Base-by-base conservation (phyloP, 2,329 filamentous ascomycete genomes). In the Cryphonectria parasitica region DNA sequence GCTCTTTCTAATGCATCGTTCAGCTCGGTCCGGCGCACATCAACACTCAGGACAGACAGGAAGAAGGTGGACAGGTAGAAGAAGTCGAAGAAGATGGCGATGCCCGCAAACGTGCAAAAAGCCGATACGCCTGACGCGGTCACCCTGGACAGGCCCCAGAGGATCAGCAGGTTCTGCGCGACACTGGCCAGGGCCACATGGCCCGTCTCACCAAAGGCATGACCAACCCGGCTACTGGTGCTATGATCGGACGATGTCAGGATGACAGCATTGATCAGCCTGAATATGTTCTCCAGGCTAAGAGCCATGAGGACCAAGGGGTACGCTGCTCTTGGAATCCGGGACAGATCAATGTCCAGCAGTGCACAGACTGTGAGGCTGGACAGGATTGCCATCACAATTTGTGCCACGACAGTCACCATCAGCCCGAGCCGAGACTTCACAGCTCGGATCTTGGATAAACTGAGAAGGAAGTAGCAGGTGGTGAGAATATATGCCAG, bases 21-120 rank as follows among this genome's bases (percentile, higher is more conserved):
- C 0, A 95, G 85, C 80, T 95, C 92, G 70, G 91, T 89, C 74
- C 92, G 86, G 31, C 90, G 88, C 13, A 95, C 91, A 78, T 95
- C 92, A 60, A 95, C 90, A 76, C 91, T 94, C 34, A 95, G 83
- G 17, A 95, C 91, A 0, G 92, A 89, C 3, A 94, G 84, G 76
- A 95, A 95, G 80, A 94, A 95, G 0, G 92, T 95, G 10, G 93
- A 86, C 31, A 94, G 84, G 76, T 92, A 94, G 76, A 94, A 89
- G 73, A 92, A 91, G 79, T 95, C 92, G 75, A 95, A 91, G 0
- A 92, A 80, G 19, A 93, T 88, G 0, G 92, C 93, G 66, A 95
- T 88, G 2, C 90, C 90, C 3, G 91, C 90, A 78, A 95, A 95
- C 1, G 87, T 87, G 79, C 92, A 95, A 75, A 95, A 94, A 0